Evolutionary conservation across 208 protist genomes (phyloP).

Genomic region (Acanthamoeba castellanii): DNA sequence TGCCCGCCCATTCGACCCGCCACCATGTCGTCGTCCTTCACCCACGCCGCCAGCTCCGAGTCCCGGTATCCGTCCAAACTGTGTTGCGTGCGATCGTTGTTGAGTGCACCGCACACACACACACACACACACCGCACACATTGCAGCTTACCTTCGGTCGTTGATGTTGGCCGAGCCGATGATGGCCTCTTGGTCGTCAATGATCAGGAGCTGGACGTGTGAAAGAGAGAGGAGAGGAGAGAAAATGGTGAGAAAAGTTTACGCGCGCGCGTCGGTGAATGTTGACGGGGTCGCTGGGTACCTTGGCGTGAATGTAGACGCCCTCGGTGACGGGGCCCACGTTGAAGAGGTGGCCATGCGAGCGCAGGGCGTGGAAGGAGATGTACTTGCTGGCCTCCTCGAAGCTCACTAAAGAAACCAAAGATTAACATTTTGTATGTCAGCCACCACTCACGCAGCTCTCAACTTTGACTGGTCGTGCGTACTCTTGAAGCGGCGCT

Average conservation of each 20-base stretch:
- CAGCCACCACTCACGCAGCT: neutral
- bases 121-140: neutral
- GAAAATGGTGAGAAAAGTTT: neutral
- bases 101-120: neutral
- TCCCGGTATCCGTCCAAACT: constrained; percentile 78
- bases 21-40: constrained; percentile 72
- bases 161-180: constrained; percentile 87
- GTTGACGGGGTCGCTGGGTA: neutral
- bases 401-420: constrained; percentile 7
- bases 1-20: constrained; percentile 70
- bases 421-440: neutral
- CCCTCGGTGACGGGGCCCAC: constrained; percentile 76
- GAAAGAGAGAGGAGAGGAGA: neutral
- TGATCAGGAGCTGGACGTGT: constrained; percentile 78
- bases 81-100: neutral
- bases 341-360: constrained; percentile 61
- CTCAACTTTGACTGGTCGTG: neutral
- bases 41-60: constrained; percentile 75
- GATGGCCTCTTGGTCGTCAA: constrained; percentile 80
- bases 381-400: constrained; percentile 79
- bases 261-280: neutral
- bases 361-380: constrained; percentile 77
- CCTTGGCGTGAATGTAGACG: constrained; percentile 84
- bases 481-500: constrained; percentile 47
- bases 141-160: constrained; percentile 75